Conservation (phyloP, 768 basidiomycete genomes). For the Russula earlei region DNA sequence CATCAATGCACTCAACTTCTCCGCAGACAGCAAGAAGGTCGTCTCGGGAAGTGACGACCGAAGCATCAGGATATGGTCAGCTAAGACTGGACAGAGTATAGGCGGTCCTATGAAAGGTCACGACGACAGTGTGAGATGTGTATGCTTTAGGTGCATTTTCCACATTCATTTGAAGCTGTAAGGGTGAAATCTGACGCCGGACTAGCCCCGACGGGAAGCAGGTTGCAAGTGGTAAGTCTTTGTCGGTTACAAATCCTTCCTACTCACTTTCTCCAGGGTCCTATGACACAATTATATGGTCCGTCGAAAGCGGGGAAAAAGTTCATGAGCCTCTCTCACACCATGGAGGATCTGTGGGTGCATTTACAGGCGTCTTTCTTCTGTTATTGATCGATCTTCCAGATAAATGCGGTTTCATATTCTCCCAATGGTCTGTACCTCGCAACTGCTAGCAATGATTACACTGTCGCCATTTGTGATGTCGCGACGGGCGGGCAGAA, state of each 20-base stretch:
- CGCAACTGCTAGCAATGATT: conserved; percentile 40
- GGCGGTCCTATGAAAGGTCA: conserved; percentile 13
- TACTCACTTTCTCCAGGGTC: conserved; percentile 4
- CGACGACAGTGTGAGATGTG: background rate
- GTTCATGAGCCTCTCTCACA: background rate
- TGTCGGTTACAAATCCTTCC: too few species aligned
- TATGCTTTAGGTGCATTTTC: conserved; percentile 10
- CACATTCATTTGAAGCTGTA: background rate
- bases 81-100: conserved; percentile 3
- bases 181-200: background rate
- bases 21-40: conserved; percentile 12
- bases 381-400: background rate
- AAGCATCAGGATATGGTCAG: conserved; percentile 11
- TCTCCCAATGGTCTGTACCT: conserved; percentile 20
- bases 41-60: conserved; percentile 16
- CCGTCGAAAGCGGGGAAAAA: conserved; percentile 2
- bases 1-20: conserved; percentile 12
- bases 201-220: conserved; percentile 14
- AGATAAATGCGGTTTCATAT: conserved; percentile 10
- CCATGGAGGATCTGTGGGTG: conserved; percentile 10
- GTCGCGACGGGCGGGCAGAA: conserved; percentile 35
- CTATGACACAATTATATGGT: conserved; percentile 10
- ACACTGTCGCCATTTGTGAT: conserved; percentile 41
- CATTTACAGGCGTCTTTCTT: background rate
- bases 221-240: conserved; percentile 7